Evolutionary conservation across 1,284 basidiomycete genomes (phyloP).

Genomic region (Polyporus tsugae): DNA sequence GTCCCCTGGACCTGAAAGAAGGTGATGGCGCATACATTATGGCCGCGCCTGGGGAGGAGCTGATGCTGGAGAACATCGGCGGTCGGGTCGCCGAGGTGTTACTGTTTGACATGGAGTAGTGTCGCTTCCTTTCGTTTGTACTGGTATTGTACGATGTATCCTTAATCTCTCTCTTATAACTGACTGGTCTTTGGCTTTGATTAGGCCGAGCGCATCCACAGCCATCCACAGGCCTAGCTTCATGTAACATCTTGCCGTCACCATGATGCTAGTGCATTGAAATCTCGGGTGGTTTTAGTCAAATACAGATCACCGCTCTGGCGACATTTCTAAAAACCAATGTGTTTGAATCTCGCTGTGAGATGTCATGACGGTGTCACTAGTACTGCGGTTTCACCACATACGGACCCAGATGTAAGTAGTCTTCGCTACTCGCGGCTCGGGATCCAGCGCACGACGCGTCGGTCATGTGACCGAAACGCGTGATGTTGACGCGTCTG

Average conservation of each 20-base stretch:
- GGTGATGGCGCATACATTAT: constrained; percentile 80
- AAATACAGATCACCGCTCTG: too few species aligned
- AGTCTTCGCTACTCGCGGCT: too few species aligned
- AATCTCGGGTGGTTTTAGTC: too few species aligned
- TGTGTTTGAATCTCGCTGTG: too few species aligned
- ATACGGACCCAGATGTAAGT: background rate
- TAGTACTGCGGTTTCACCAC: background rate
- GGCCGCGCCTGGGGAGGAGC: constrained; percentile 51
- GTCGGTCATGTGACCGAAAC: constrained; percentile 20
- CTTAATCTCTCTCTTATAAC: background rate
- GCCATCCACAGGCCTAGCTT: too few species aligned
- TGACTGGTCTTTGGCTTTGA: background rate
- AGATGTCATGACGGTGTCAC: too few species aligned
- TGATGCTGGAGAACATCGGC: constrained; percentile 68
- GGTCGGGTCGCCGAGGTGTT: constrained; percentile 70
- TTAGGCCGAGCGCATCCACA: too few species aligned
- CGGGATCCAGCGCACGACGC: constrained; percentile 1
- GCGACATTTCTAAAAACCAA: too few species aligned
- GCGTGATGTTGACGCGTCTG: constrained; percentile 28
- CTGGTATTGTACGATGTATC: background rate
- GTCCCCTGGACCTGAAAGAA: constrained; percentile 56
- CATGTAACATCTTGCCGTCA: too few species aligned
- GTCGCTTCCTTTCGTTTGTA: background rate
- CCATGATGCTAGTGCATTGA: too few species aligned
- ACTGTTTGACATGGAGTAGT: constrained; percentile 75